Percentiles rank a stretch among this genome's conserved stretches.
Conservation (phyloP, 1,284 basidiomycete genomes). For the Ceratobasidium sp. region DNA sequence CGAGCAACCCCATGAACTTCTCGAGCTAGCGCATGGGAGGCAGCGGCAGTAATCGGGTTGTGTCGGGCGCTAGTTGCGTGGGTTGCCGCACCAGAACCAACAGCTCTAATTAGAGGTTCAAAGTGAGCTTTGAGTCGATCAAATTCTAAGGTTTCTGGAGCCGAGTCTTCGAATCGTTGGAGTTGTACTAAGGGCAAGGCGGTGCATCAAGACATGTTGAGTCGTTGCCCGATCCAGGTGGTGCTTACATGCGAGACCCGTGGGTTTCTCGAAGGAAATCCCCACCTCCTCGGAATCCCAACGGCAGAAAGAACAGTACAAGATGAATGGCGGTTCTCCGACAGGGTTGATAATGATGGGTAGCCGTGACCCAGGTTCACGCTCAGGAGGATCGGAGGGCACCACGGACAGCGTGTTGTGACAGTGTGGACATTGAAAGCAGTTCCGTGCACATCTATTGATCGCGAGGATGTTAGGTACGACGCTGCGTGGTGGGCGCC, state of each 20-base stretch:
- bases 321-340: conserved; percentile 86
- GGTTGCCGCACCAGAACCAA: conserved; percentile 57
- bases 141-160: conserved; percentile 84
- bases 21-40: conserved; percentile 78
- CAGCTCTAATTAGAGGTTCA: conserved; percentile 73
- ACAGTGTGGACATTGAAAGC: conserved; percentile 95
- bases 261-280: conserved; percentile 94
- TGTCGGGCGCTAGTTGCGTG: conserved; percentile 61
- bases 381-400: conserved; percentile 80
- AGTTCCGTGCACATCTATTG: conserved; percentile 91
- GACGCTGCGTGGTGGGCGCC: neutral
- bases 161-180: conserved; percentile 84
- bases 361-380: conserved; percentile 58
- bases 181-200: conserved; percentile 69
- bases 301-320: conserved; percentile 89
- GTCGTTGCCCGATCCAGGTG: neutral
- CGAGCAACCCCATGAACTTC: conserved; percentile 56
- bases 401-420: conserved; percentile 86
- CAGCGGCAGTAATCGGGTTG: conserved; percentile 84
- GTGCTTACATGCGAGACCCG: conserved; percentile 82
- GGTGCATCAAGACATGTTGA: conserved; percentile 37
- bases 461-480: neutral
- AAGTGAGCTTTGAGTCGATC: conserved; percentile 93
- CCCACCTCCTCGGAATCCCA: conserved; percentile 94
- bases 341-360: conserved; percentile 61